Percentiles rank a stretch among this genome's conserved stretches.
Evolutionary conservation across 2,329 filamentous ascomycete species (phyloP).

Genomic region (Penicillium sp.): DNA sequence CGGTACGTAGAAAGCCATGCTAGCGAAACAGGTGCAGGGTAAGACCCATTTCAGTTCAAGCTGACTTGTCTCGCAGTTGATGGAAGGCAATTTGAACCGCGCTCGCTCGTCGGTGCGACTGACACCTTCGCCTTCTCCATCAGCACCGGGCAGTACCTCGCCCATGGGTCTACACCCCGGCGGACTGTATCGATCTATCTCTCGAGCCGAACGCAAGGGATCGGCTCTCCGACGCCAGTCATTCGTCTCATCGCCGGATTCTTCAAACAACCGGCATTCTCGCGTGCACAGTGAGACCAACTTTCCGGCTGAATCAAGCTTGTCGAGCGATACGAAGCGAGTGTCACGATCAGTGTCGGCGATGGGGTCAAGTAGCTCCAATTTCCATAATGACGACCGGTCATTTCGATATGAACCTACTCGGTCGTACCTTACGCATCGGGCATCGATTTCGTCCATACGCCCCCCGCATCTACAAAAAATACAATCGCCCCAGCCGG

Average conservation of each 20-base stretch:
- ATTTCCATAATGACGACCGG: conserved; percentile 37
- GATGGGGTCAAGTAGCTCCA: conserved; percentile 42
- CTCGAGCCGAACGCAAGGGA: conserved; percentile 47
- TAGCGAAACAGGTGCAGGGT: not conserved
- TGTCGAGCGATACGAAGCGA: conserved; percentile 44
- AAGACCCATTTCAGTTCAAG: conserved; percentile 3
- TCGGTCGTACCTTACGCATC: conserved; percentile 39
- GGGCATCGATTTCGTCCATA: conserved; percentile 46
- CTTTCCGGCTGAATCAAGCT: conserved; percentile 47
- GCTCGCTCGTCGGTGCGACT: conserved; percentile 70
- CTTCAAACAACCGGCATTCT: conserved; percentile 55
- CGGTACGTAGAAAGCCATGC: conserved; percentile 59
- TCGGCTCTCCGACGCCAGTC: conserved; percentile 50
- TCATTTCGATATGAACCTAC: conserved; percentile 40
- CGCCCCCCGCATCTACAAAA: conserved; percentile 25
- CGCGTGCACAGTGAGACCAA: conserved; percentile 66
- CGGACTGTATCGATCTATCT: conserved; percentile 48
- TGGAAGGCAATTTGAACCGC: conserved; percentile 87
- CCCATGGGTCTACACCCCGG: conserved; percentile 40
- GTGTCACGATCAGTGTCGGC: conserved; percentile 67
- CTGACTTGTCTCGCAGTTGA: conserved; percentile 62
- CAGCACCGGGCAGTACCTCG: conserved; percentile 27
- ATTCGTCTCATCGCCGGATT: conserved; percentile 40
- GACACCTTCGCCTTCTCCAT: conserved; percentile 53
- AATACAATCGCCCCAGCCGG: conserved; percentile 11